Evolutionary conservation across 106 monocot species (phyloP), one percentile per base, ranked within the genome.

Genomic region (Agapanthus africanus): DNA sequence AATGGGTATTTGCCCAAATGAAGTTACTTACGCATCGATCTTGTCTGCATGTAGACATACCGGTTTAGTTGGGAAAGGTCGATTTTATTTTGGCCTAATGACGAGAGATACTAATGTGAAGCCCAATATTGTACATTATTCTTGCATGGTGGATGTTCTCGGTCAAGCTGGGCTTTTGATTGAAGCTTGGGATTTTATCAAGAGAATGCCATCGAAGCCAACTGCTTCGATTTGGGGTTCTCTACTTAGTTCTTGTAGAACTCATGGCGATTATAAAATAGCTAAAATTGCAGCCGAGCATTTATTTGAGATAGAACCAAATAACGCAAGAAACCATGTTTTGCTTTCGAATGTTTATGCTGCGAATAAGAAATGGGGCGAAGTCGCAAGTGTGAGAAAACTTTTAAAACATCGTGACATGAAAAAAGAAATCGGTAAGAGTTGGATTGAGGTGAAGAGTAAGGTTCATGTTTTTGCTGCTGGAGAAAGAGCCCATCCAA

Each of bases 101-200:
- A 57, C 54, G 71, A 71, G 21, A 35, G 86, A 90, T 71, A 26
- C 40, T 8, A 71, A 30, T 30, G 77, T 78, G 28, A 65, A 71
- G 32, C 72, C 87, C 4, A 87, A 78, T 65, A 74, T 69, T 16
- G 68, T 87, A 67, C 87, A 87, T 33, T 91, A 91, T 78, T 82
- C 91, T 38, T 91, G 91, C 68, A 87, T 91, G 81, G 82, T 87
- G 40, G 91, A 91, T 73, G 57, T 80, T 65, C 78, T 91, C 46
- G 91, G 84, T 31, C 64, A 87, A 32, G 71, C 78, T 40, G 87
- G 91, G 16, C 65, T 62, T 16, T 49, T 87, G 22, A 35, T 67
- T 71, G 84, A 91, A 75, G 84, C 87, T n/a, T 71, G 70, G 71
- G 65, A 78, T 28, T 74, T 91, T 35, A 80, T 91, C 3, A 31